Evolutionary conservation across 805 yeast species (phyloP).

Genomic region (Candida argentea): DNA sequence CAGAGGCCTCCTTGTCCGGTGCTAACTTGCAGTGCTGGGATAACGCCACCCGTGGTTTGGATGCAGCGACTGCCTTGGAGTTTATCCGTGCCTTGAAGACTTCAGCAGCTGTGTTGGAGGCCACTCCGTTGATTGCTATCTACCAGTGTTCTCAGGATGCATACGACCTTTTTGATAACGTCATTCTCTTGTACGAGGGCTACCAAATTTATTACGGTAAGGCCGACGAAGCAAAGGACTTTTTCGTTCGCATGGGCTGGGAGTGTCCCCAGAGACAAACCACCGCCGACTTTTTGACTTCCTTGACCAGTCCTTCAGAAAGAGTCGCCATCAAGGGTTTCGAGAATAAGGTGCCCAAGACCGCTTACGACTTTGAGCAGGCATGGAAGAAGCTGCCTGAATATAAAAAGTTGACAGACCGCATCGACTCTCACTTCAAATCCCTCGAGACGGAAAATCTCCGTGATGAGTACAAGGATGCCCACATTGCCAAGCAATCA

Average conservation of each 20-base stretch:
- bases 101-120: slow-evolving; percentile 40
- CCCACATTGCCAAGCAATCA: slow-evolving; percentile 15
- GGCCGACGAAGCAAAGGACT: slow-evolving; percentile 35
- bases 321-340: slow-evolving; percentile 33
- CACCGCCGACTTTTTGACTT: slow-evolving; percentile 49
- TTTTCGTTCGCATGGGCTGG: slow-evolving; percentile 45
- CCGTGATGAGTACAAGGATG: slow-evolving; percentile 11
- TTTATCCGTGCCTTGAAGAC: slow-evolving; percentile 58
- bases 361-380: slow-evolving; percentile 8
- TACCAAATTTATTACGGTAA: slow-evolving; percentile 46
- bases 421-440: slow-evolving; percentile 7
- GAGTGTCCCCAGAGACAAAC: slow-evolving; percentile 48
- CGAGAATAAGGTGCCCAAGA: slow-evolving; percentile 38
- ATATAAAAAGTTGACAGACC: slow-evolving; percentile 13
- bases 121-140: slow-evolving; percentile 53
- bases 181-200: slow-evolving; percentile 48
- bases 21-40: slow-evolving; percentile 65
- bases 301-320: slow-evolving; percentile 44
- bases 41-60: slow-evolving; percentile 80
- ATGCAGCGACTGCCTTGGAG: slow-evolving; percentile 75
- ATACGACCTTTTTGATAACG: slow-evolving; percentile 55
- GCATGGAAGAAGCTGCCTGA: slow-evolving; percentile 39
- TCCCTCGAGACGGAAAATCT: slow-evolving; percentile 5
- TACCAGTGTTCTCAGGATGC: slow-evolving; percentile 48
- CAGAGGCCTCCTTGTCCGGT: slow-evolving; percentile 61